Percentiles rank a stretch among this genome's conserved stretches.
Evolutionary conservation across 306 rosid species (phyloP).

Genomic region (Alnus rubra): DNA sequence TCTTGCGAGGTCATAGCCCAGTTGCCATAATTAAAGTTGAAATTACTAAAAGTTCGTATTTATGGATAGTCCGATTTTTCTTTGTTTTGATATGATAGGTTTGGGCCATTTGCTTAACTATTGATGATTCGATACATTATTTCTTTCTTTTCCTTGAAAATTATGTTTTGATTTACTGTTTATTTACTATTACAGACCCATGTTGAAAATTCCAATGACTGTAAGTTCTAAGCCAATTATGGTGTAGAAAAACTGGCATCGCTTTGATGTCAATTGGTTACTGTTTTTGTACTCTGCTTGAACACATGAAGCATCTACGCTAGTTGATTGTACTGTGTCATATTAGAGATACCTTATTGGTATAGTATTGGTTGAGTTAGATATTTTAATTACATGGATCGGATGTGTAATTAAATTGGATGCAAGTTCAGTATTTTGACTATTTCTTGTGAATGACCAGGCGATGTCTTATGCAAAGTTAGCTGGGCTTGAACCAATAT

Average conservation of each 20-base stretch:
- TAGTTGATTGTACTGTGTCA: not conserved
- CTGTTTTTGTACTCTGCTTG: not conserved
- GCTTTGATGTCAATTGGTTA: not conserved
- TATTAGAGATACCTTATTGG: not conserved
- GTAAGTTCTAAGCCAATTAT: not conserved
- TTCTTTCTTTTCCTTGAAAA: not conserved
- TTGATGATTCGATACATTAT: not conserved
- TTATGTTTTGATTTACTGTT: not conserved
- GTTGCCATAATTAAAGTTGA: not conserved
- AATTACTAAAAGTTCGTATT: not conserved
- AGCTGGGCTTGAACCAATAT: constrained; percentile 91
- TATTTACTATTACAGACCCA: not conserved
- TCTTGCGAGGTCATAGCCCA: not conserved
- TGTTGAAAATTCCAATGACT: not conserved
- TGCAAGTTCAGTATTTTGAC: constrained; percentile 19
- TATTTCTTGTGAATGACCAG: constrained; percentile 45
- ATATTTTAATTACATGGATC: constrained; percentile 11
- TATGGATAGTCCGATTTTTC: not conserved
- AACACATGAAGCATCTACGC: not conserved
- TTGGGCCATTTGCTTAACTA: not conserved
- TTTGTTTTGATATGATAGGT: not conserved
- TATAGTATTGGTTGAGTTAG: not conserved
- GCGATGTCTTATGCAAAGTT: constrained; percentile 96
- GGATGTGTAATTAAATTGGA: not conserved
- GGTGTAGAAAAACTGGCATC: not conserved